Evolutionary conservation across 345 rosid species (phyloP).

Genomic region (Chamaenerion angustifolium): DNA sequence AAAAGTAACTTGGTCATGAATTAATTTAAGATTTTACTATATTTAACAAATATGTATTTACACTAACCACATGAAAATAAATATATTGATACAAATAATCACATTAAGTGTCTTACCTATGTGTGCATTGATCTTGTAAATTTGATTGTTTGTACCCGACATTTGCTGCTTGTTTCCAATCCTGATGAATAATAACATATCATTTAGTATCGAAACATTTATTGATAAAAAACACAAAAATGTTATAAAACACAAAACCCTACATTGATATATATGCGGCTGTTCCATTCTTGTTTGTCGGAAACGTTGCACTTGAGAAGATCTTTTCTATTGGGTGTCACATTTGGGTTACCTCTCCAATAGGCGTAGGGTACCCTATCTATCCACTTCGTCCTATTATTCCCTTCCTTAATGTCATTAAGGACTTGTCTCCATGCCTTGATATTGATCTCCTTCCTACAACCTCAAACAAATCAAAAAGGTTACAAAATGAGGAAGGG

Average conservation of each 20-base stretch:
- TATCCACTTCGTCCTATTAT: slow-evolving; percentile 17
- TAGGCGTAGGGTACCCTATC: slow-evolving; percentile 46
- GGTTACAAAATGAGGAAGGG: too few species aligned
- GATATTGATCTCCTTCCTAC: slow-evolving; percentile 26
- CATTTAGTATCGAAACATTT: too few species aligned
- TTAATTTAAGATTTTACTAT: too few species aligned
- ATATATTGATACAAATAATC: not conserved
- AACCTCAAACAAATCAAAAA: not conserved
- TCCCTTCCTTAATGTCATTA: slow-evolving; percentile 20
- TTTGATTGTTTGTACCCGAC: slow-evolving; percentile 38
- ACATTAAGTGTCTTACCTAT: slow-evolving; percentile 22
- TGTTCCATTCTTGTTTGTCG: slow-evolving; percentile 13
- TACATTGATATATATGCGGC: slow-evolving; percentile 12
- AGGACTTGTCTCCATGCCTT: slow-evolving; percentile 18
- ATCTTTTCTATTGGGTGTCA: slow-evolving; percentile 14
- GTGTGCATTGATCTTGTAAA: slow-evolving; percentile 40
- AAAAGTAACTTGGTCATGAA: too few species aligned
- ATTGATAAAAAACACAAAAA: not conserved
- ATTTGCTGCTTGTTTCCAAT: slow-evolving; percentile 29
- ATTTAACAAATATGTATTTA: not conserved
- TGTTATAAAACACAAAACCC: slow-evolving; percentile 5
- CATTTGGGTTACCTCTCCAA: slow-evolving; percentile 49
- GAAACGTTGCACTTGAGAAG: slow-evolving; percentile 25
- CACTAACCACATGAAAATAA: too few species aligned
- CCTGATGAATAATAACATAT: slow-evolving; percentile 11